These are phyloP conservation scores for Candida berthetii DNA, from an alignment of 805 yeast species.

Conservation along the genomic window DNA sequence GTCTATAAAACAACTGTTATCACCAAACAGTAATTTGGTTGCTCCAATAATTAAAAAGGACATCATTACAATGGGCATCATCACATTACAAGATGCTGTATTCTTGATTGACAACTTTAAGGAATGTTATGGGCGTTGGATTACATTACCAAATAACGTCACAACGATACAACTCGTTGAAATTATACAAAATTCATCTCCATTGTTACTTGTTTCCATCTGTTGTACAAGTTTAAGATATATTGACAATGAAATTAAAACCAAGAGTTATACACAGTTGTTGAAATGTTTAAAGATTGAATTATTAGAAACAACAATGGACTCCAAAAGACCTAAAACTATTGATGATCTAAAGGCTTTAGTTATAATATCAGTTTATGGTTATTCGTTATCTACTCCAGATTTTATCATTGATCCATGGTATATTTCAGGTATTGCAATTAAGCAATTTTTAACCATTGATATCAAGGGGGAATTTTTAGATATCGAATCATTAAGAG, in stretches of 20 bases:
- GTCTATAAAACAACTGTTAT: conserved; percentile 4
- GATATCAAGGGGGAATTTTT: conserved; percentile 26
- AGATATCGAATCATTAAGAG: conserved; percentile 4
- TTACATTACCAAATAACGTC: conserved; percentile 54
- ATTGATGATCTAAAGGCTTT: conserved; percentile 65
- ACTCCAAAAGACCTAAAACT: conserved; percentile 33
- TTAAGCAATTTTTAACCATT: conserved; percentile 53
- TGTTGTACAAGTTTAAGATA: conserved; percentile 60
- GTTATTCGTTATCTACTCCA: conserved; percentile 51
- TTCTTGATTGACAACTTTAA: conserved; percentile 51
- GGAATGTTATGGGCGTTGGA: conserved; percentile 72
- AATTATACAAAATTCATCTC: conserved; percentile 41
- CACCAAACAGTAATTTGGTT: conserved; percentile 6
- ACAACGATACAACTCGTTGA: conserved; percentile 43
- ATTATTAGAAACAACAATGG: conserved; percentile 32
- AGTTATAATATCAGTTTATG: conserved; percentile 59
- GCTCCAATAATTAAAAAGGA: conserved; percentile 28
- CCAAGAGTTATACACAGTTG: conserved; percentile 36
- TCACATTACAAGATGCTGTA: conserved; percentile 41
- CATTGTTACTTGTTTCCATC: conserved; percentile 60
- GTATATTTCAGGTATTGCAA: conserved; percentile 60
- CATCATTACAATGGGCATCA: conserved; percentile 41
- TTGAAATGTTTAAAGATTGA: conserved; percentile 43
- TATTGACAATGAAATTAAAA: conserved; percentile 22
- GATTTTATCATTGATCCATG: conserved; percentile 59